Base-by-base conservation (phyloP, 306 rosid genomes). In the Corylus avellana region DNA sequence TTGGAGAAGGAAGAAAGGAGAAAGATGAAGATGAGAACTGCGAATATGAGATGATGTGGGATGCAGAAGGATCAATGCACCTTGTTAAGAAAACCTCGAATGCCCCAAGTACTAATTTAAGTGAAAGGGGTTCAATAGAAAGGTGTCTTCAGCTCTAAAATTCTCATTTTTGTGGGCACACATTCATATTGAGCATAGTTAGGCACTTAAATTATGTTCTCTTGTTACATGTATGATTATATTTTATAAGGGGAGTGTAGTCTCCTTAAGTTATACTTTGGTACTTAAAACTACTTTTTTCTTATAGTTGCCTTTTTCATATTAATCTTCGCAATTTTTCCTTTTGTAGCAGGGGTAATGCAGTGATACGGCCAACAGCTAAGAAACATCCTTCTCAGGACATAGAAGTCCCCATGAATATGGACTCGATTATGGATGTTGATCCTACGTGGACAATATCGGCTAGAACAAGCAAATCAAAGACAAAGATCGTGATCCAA, bases 1-100 rank as follows among this genome's bases (percentile, higher is more conserved):
- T 88, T 66, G 80, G 85, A 72, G 80, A 61, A 18, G 82, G 81
- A 55, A 75, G 85, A n/a, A 90, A 90, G 85, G 97, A 87, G 86
- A 92, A 92, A 82, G 84, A 84, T 20, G 97, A 92, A 84, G 95
- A 92, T 82, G 85, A 83, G 13, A 84, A 90, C 72, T 87, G 84
- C 72, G 97, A 90, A 81, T 90, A 92, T 68, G 95, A 92, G 85
- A 89, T 89, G 95, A 85, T 89, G 76, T 92, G 97, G 97, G 93
- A 90, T 80, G 95, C 92, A 11, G 97, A 90, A 80, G 95, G 95
- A 55, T 79, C 90, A 47, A 92, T 90, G 97, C 95, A 92, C 85
- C 91, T 93, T 70, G 83, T 93, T 49, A 93, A 93, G 93, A 93
- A 90, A 87, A 76, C 90, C 32, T 35, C 51, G 79, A 83, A 70